Percentiles rank a stretch among this genome's conserved stretches.
phyloP scores from a whole-genome alignment of 176 grass and related monocot species.

The Carex littledalei region DNA sequence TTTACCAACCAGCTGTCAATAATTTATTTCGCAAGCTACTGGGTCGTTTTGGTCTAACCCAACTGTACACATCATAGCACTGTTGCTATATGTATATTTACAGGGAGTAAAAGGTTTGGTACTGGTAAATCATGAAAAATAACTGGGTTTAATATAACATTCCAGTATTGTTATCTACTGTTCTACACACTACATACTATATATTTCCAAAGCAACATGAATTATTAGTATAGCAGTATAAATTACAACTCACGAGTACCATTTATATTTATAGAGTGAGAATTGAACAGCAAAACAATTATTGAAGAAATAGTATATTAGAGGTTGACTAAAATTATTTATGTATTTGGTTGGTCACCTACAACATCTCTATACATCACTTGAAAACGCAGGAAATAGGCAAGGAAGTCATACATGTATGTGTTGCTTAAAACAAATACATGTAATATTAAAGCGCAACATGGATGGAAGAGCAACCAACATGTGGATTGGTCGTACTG shows the following conservation, averaged over 20 bases:
- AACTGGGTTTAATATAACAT: not conserved
- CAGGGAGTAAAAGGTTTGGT: not conserved
- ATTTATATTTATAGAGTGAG: not conserved
- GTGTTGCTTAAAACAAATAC: slow-evolving; percentile 2
- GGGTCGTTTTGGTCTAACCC: not conserved
- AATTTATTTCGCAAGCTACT: not conserved
- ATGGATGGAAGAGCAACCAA: not conserved
- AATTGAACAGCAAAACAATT: not conserved
- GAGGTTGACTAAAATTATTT: not conserved
- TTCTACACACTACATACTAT: not conserved
- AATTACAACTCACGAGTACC: not conserved
- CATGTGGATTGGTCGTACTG: not conserved
- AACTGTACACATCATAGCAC: not conserved
- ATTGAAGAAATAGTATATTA: not conserved
- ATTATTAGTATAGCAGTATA: not conserved
- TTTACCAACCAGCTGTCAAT: not conserved
- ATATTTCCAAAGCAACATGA: not conserved
- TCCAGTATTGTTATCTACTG: not conserved
- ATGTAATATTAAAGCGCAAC: not conserved
- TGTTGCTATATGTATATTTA: not conserved
- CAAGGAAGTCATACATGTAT: not conserved
- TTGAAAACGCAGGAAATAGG: not conserved
- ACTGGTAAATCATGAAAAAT: not conserved
- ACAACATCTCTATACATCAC: slow-evolving; percentile 7
- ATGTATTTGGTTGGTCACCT: not conserved